Evolutionary conservation across 345 rosid genomes (phyloP).

Genomic region (Populus ilicifolia): DNA sequence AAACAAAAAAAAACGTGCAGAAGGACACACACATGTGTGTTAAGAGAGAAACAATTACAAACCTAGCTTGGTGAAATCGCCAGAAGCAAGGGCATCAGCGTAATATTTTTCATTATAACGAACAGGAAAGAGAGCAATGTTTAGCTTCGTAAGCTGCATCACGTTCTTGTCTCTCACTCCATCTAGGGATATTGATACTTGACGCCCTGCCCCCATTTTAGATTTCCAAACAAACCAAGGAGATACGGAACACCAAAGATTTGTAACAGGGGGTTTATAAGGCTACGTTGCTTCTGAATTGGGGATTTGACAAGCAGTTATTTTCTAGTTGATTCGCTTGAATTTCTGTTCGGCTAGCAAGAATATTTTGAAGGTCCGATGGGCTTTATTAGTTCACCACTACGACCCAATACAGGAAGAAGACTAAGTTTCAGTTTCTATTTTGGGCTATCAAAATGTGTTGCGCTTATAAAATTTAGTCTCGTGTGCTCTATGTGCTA

Average conservation of each 20-base stretch:
- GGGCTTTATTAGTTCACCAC: neutral
- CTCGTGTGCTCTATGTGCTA: no score
- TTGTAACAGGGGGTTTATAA: neutral
- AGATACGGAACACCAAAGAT: neutral
- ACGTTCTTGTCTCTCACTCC: slow-evolving; percentile 93
- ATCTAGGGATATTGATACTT: slow-evolving; percentile 70
- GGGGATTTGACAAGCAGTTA: neutral
- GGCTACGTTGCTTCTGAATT: neutral
- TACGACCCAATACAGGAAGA: neutral
- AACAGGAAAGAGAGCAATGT: slow-evolving; percentile 84
- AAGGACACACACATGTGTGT: neutral
- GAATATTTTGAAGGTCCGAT: neutral
- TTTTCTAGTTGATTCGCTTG: slow-evolving; percentile 2
- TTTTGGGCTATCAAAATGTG: no score
- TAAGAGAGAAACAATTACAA: neutral
- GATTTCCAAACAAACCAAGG: neutral
- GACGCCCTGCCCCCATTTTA: slow-evolving; percentile 76
- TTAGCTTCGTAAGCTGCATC: slow-evolving; percentile 97
- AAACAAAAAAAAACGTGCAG: neutral
- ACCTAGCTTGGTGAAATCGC: slow-evolving; percentile 95
- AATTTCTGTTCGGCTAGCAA: neutral
- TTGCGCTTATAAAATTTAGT: no score
- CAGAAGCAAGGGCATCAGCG: slow-evolving; percentile 76
- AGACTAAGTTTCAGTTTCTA: no score
- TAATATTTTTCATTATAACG: slow-evolving; percentile 92